A percentile compares a stretch with the other conserved stretches of the same genome.
Evolutionary conservation across 768 basidiomycete species (phyloP).

Genomic region (Rhodotorula babjevae): DNA sequence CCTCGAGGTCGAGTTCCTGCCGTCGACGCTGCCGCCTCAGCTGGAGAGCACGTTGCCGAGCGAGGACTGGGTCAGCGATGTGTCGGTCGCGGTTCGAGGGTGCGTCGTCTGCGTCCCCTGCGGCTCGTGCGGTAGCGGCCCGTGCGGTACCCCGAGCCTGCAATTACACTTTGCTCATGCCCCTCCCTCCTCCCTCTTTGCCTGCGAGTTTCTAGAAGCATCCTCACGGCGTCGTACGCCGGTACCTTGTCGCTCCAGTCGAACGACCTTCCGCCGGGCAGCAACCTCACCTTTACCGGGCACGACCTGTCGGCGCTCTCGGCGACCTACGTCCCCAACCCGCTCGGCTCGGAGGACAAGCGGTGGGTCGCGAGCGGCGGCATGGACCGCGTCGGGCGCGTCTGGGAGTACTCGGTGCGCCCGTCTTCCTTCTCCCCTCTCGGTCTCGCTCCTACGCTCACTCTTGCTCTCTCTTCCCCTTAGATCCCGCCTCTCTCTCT

Average conservation of each 20-base stretch:
- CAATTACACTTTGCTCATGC: slow-evolving; percentile 9
- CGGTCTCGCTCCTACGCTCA: background rate
- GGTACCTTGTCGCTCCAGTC: slow-evolving; percentile 69
- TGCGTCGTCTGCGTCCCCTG: slow-evolving; percentile 17
- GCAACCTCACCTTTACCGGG: slow-evolving; percentile 52
- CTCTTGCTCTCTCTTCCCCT: background rate
- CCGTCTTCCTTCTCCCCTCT: background rate
- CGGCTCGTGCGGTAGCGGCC: background rate
- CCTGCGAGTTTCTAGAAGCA: slow-evolving; percentile 18
- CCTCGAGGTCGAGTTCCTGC: slow-evolving; percentile 85
- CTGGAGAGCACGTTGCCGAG: slow-evolving; percentile 72
- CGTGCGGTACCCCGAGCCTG: background rate
- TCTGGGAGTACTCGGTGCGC: slow-evolving; percentile 38
- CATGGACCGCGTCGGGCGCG: slow-evolving; percentile 55
- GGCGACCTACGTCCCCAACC: slow-evolving; percentile 54
- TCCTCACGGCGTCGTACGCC: slow-evolving; percentile 73
- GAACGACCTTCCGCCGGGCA: slow-evolving; percentile 57
- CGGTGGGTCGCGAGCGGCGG: slow-evolving; percentile 53
- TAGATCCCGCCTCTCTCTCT: slow-evolving; percentile 40
- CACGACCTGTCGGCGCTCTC: slow-evolving; percentile 69
- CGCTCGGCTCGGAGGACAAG: slow-evolving; percentile 10
- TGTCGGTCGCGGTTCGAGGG: slow-evolving; percentile 43
- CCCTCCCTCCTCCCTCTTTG: background rate
- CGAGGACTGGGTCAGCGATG: slow-evolving; percentile 89
- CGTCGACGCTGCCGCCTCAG: slow-evolving; percentile 80